A percentile compares a stretch with the other conserved stretches of the same genome.
phyloP scores from a whole-genome alignment of 1,139 yeast species.

The Wickerhamiella infanticola region DNA sequence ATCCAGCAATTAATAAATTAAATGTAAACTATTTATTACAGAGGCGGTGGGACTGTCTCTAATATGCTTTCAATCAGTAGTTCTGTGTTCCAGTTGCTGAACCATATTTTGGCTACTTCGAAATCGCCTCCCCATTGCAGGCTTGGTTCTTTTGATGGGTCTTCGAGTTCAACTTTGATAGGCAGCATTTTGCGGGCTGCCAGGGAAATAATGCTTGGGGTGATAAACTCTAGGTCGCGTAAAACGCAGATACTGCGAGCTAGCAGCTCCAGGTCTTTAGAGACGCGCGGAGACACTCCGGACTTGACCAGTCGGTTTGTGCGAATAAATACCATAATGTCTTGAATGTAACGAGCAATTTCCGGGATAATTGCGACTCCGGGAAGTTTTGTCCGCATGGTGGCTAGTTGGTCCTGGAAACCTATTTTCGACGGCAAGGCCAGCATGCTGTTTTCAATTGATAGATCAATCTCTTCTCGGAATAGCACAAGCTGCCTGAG shows the following conservation, averaged over 20 bases:
- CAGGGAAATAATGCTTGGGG: constrained; percentile 35
- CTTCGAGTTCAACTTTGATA: constrained; percentile 26
- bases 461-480: constrained; percentile 3
- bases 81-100: constrained; percentile 31
- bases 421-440: background rate
- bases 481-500: constrained; percentile 8
- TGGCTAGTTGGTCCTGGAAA: constrained; percentile 3
- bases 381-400: constrained; percentile 11
- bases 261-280: constrained; percentile 29
- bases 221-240: constrained; percentile 29
- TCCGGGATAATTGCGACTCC: constrained; percentile 30
- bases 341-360: constrained; percentile 37
- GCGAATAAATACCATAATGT: constrained; percentile 34
- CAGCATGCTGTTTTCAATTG: background rate
- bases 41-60: constrained; percentile 33
- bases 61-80: constrained; percentile 36
- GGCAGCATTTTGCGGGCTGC: constrained; percentile 36
- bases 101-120: constrained; percentile 27
- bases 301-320: constrained; percentile 35
- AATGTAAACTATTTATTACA: constrained; percentile 13
- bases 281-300: constrained; percentile 35
- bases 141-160: constrained; percentile 34
- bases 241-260: constrained; percentile 29
- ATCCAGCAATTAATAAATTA: background rate
- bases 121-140: constrained; percentile 39